Conservation (phyloP, 108 stramenopile genomes). For the Schizochytrium sp. region DNA sequence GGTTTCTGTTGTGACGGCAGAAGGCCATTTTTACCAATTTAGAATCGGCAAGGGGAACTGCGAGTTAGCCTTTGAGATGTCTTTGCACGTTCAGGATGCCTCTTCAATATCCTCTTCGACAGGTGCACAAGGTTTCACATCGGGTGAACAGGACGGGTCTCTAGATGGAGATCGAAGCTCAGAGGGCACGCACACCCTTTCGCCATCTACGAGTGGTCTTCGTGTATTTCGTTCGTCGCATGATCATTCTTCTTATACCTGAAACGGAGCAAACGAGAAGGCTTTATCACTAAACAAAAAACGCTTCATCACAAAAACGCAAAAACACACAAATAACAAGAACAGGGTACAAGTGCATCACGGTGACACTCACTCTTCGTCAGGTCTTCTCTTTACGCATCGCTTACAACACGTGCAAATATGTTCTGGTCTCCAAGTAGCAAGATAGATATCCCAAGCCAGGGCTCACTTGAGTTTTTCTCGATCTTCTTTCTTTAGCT, state of each 20-base stretch:
- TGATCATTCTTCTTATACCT: neutral
- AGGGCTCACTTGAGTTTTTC: too few relatives aligned
- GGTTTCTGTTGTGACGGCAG: conserved; percentile 32
- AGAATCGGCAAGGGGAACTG: conserved; percentile 14
- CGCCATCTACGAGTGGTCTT: neutral
- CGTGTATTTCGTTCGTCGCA: conserved; percentile 30
- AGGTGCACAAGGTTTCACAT: too few relatives aligned
- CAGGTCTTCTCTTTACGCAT: too few relatives aligned
- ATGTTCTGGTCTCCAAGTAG: too few relatives aligned
- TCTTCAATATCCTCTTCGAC: too few relatives aligned
- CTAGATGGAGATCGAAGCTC: neutral
- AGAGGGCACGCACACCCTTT: neutral
- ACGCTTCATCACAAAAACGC: neutral
- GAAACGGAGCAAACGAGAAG: too few relatives aligned
- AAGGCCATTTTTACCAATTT: conserved; percentile 59
- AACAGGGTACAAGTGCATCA: too few relatives aligned
- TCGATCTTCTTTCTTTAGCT: too few relatives aligned
- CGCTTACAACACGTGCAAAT: too few relatives aligned
- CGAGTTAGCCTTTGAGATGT: conserved; percentile 55
- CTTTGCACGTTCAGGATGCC: neutral
- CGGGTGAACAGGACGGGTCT: neutral
- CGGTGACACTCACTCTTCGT: too few relatives aligned
- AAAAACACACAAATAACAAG: too few relatives aligned
- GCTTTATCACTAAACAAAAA: neutral
- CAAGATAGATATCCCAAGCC: too few relatives aligned